These are phyloP conservation scores for Trichosanthes truncata DNA, from an alignment of 306 rosid genomes.

Conservation along the genomic window DNA sequence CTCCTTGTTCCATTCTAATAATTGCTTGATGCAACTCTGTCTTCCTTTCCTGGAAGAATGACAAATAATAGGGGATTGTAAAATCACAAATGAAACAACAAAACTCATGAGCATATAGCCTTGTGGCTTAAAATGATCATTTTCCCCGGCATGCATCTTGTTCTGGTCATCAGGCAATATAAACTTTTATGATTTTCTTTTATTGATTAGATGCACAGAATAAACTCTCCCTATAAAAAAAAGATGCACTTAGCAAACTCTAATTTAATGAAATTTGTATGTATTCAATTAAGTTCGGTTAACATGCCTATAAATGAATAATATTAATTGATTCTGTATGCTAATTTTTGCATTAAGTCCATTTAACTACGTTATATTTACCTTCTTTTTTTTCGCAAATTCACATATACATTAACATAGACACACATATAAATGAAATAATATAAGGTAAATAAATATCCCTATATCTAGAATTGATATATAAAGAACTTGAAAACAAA, in stretches of 20 bases:
- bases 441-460: not conserved
- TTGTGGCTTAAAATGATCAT: not conserved
- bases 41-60: constrained; percentile 59
- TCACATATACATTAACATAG: not conserved
- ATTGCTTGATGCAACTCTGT: constrained; percentile 87
- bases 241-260: not conserved
- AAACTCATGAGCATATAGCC: not conserved
- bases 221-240: not conserved
- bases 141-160: not conserved
- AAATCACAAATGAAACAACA: not conserved
- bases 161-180: not conserved
- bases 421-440: not conserved
- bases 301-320: not conserved
- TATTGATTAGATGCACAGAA: not conserved
- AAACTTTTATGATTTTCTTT: not conserved
- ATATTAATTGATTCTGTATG: not conserved
- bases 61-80: not conserved
- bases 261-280: not conserved
- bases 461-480: not conserved
- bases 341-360: not conserved
- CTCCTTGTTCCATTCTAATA: constrained; percentile 86
- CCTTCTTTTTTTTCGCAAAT: not conserved
- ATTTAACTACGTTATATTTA: not conserved
- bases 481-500: not conserved
- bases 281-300: not conserved